phyloP scores from a whole-genome alignment of 306 rosid genomes.

The Hippophae rhamnoides region DNA sequence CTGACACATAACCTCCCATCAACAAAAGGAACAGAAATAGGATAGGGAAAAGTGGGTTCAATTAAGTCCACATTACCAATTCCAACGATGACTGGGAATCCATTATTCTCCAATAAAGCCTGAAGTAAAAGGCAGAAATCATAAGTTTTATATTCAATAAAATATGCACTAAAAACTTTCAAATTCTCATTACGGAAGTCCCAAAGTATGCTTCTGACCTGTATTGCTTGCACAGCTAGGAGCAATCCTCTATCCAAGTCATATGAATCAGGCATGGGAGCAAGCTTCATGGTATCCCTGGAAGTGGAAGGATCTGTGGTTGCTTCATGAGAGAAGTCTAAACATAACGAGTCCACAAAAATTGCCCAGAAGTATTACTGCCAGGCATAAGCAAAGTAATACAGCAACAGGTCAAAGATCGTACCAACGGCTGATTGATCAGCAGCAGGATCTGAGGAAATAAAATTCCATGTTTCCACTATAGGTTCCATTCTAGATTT shows the following conservation, averaged over 20 bases:
- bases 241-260: conserved; percentile 98
- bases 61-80: conserved; percentile 57
- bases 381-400: conserved; percentile 6
- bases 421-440: conserved; percentile 63
- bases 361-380: conserved; percentile 13
- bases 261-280: conserved; percentile 96
- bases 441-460: conserved; percentile 41
- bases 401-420: conserved; percentile 30
- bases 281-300: conserved; percentile 82
- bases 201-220: conserved; percentile 42
- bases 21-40: conserved; percentile 10
- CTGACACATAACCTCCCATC: not conserved
- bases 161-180: not conserved
- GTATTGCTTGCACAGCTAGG: conserved; percentile 96
- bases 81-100: conserved; percentile 87
- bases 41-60: conserved; percentile 8
- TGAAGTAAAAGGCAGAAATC: conserved; percentile 30
- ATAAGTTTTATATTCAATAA: conserved; percentile 18
- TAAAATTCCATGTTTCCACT: conserved; percentile 77
- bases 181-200: conserved; percentile 21
- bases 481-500: conserved; percentile 84
- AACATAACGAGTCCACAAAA: conserved; percentile 15
- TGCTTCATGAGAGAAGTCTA: conserved; percentile 91
- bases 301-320: conserved; percentile 98
- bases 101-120: conserved; percentile 98